Evolutionary conservation across 129 eudicot species (phyloP).

Genomic region (Flaveria sonorensis): DNA sequence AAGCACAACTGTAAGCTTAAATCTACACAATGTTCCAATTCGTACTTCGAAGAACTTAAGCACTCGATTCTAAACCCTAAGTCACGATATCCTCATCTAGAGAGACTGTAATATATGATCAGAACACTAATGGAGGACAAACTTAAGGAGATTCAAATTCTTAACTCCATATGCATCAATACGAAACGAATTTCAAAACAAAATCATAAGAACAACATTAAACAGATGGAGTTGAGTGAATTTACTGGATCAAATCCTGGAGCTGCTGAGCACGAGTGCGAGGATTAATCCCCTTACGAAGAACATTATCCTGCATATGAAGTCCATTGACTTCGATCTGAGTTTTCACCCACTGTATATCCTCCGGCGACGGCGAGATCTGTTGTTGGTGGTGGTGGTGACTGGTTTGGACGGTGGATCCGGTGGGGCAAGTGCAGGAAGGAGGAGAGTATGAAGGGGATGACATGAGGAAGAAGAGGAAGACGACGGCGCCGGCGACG

Average conservation of each 20-base stretch:
- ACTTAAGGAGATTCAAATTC: neutral
- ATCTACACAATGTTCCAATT: neutral
- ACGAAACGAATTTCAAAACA: neutral
- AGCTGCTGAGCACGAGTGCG: constrained; percentile 92
- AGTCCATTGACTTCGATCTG: constrained; percentile 77
- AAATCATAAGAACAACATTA: neutral
- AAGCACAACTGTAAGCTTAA: neutral
- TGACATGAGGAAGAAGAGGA: constrained; percentile 57
- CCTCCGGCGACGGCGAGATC: constrained; percentile 62
- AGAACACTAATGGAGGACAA: neutral
- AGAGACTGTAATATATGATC: neutral
- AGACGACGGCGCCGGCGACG: constrained; percentile 61
- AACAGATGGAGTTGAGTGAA: neutral
- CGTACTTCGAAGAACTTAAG: neutral
- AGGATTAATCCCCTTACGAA: constrained; percentile 94
- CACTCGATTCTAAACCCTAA: neutral
- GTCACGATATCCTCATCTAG: neutral
- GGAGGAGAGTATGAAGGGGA: constrained; percentile 45
- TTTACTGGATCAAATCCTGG: constrained; percentile 74
- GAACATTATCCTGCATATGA: constrained; percentile 83
- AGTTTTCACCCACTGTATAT: constrained; percentile 71
- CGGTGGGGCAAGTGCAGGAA: constrained; percentile 51
- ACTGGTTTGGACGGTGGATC: constrained; percentile 19
- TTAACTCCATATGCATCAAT: neutral
- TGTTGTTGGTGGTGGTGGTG: constrained; percentile 29